Percentiles rank a stretch among this genome's conserved stretches.
Evolutionary conservation across 129 eudicot genomes (phyloP).

Genomic region (Arctium lappa): DNA sequence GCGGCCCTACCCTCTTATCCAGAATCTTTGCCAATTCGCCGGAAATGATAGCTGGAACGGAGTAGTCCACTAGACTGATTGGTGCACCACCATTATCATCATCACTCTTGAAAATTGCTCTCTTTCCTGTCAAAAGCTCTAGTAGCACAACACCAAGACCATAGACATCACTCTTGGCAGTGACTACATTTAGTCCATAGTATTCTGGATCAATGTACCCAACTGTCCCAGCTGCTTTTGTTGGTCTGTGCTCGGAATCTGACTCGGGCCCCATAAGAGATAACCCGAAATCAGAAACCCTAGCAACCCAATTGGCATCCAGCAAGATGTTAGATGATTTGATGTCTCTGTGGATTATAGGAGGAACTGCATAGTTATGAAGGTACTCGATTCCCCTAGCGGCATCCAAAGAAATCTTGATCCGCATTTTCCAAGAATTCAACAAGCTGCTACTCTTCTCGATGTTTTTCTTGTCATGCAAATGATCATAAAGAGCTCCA

Average conservation of each 20-base stretch:
- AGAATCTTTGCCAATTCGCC: constrained; percentile 66
- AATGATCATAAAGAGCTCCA: constrained; percentile 91
- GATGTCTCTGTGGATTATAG: constrained; percentile 90
- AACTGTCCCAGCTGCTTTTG: constrained; percentile 89
- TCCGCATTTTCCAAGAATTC: constrained; percentile 92
- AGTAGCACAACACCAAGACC: constrained; percentile 93
- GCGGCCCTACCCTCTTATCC: constrained; percentile 73
- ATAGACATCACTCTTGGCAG: constrained; percentile 94
- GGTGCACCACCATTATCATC: constrained; percentile 49
- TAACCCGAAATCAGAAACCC: constrained; percentile 95
- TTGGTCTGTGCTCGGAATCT: constrained; percentile 53
- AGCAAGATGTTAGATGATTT: constrained; percentile 92
- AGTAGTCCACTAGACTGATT: constrained; percentile 70
- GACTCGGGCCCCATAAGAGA: constrained; percentile 75
- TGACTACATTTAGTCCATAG: constrained; percentile 79
- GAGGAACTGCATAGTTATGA: constrained; percentile 93
- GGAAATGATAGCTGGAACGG: constrained; percentile 62
- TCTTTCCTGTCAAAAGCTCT: constrained; percentile 83
- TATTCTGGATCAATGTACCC: constrained; percentile 98
- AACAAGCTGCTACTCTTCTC: constrained; percentile 50
- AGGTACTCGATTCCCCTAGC: constrained; percentile 95
- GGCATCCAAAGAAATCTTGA: constrained; percentile 81
- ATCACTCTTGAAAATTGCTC: constrained; percentile 74
- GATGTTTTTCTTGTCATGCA: constrained; percentile 67
- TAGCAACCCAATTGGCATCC: constrained; percentile 79